phyloP scores from a whole-genome alignment of 2,329 filamentous ascomycete genomes.

The Phialocephala sp. region DNA sequence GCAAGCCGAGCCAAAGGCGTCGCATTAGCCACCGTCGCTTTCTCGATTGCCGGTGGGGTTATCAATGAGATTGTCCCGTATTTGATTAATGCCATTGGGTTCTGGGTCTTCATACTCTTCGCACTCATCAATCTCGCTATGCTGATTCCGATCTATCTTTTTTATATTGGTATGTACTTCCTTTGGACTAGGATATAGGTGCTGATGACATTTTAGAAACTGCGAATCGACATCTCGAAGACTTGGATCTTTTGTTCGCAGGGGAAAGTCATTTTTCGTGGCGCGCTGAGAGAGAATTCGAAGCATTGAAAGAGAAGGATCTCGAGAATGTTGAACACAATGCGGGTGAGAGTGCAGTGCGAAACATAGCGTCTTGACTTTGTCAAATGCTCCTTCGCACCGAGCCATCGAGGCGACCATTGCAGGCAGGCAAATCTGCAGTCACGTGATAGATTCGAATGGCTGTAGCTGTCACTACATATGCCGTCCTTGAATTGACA shows the following conservation, averaged over 20 bases:
- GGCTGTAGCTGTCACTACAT: too few relatives aligned
- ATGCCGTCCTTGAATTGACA: too few relatives aligned
- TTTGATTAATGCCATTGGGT: conserved; percentile 41
- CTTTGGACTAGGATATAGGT: background rate
- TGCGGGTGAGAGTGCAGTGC: background rate
- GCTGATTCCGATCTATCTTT: conserved; percentile 39
- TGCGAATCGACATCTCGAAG: conserved; percentile 38
- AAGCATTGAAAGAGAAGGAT: conserved; percentile 7
- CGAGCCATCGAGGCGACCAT: background rate
- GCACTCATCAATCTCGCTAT: conserved; percentile 41
- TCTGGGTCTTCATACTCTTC: conserved; percentile 44
- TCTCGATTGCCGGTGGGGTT: conserved; percentile 25
- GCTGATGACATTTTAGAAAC: conserved; percentile 28
- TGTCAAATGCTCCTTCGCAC: background rate
- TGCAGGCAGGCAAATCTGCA: too few relatives aligned
- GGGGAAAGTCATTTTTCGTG: conserved; percentile 37
- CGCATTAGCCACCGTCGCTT: conserved; percentile 51
- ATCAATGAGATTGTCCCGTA: conserved; percentile 42
- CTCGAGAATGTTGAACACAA: background rate
- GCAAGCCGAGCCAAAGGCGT: conserved; percentile 75
- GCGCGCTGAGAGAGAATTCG: conserved; percentile 38
- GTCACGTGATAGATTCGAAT: too few relatives aligned
- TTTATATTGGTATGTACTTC: conserved; percentile 35
- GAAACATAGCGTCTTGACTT: background rate
- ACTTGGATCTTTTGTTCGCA: conserved; percentile 40